Conservation (phyloP, 2,329 filamentous ascomycete species). For the Clonostachys chloroleuca region DNA sequence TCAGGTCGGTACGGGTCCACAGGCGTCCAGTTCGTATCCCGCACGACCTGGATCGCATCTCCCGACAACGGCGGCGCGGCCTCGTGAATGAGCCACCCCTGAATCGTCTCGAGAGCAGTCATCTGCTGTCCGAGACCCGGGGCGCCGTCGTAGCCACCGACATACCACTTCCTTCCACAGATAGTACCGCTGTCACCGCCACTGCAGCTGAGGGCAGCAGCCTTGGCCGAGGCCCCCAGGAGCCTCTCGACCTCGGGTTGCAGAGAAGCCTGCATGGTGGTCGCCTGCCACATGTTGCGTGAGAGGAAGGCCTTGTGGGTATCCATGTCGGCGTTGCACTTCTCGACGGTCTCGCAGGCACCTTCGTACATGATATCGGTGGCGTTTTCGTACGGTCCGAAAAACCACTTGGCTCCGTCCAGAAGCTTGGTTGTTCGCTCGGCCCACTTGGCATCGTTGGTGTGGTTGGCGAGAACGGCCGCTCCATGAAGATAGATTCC, state of each 20-base stretch:
- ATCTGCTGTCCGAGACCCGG: conserved; percentile 59
- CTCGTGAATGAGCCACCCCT: conserved; percentile 47
- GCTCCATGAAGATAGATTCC: conserved; percentile 63
- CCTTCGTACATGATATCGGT: conserved; percentile 61
- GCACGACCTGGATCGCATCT: conserved; percentile 40
- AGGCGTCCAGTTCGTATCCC: conserved; percentile 14
- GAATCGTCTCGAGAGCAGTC: conserved; percentile 59
- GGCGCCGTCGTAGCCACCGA: conserved; percentile 48
- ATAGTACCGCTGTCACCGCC: conserved; percentile 45
- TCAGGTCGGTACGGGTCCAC: conserved; percentile 3
- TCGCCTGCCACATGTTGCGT: conserved; percentile 58
- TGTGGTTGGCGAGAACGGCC: conserved; percentile 52
- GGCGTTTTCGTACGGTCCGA: conserved; percentile 43
- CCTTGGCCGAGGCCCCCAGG: conserved; percentile 46
- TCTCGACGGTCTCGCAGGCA: conserved; percentile 55
- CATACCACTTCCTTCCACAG: conserved; percentile 63
- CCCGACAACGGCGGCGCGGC: conserved; percentile 39
- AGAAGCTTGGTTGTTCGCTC: conserved; percentile 48
- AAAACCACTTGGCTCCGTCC: conserved; percentile 47
- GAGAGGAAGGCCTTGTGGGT: conserved; percentile 66
- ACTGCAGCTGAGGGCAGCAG: conserved; percentile 52
- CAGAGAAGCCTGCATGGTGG: conserved; percentile 52
- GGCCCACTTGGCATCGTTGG: conserved; percentile 46
- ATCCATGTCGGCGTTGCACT: conserved; percentile 60
- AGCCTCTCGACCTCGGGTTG: conserved; percentile 37